These are phyloP conservation scores for Coprinopsis strossmayeri DNA, from an alignment of 768 basidiomycete genomes.

Conservation along the genomic window DNA sequence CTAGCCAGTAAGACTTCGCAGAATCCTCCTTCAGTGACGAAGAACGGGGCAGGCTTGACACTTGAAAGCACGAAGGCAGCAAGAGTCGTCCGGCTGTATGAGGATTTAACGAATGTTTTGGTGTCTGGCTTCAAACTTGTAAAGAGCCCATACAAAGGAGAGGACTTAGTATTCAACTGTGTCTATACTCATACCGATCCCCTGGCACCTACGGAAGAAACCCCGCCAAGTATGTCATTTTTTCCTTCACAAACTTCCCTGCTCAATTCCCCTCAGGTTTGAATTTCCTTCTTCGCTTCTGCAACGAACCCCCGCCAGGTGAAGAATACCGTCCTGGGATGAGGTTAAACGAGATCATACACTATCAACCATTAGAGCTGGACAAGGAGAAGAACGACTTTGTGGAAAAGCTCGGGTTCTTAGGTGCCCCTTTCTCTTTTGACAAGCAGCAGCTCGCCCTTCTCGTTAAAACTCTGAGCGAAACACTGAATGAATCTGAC, in stretches of 20 bases:
- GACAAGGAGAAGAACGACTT: constrained; percentile 56
- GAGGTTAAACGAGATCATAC: constrained; percentile 40
- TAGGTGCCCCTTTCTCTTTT: constrained; percentile 64
- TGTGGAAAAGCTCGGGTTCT: constrained; percentile 53
- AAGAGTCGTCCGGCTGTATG: constrained; percentile 68
- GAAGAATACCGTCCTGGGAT: constrained; percentile 23
- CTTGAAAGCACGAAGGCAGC: constrained; percentile 44
- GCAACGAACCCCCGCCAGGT: constrained; percentile 29
- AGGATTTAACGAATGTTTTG: constrained; percentile 78
- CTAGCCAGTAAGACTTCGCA: constrained; percentile 38
- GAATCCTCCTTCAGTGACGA: constrained; percentile 30
- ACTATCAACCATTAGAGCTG: constrained; percentile 58
- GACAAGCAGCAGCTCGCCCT: constrained; percentile 56
- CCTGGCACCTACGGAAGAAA: constrained; percentile 18
- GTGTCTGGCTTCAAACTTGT: constrained; percentile 52
- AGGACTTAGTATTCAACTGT: constrained; percentile 62
- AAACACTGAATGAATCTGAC: constrained; percentile 32
- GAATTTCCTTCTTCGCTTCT: constrained; percentile 50
- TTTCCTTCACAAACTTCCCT: not conserved
- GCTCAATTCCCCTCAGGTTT: constrained; percentile 36
- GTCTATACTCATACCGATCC: constrained; percentile 51
- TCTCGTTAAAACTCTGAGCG: constrained; percentile 58
- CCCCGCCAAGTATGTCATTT: constrained; percentile 29
- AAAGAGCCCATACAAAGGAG: constrained; percentile 33
- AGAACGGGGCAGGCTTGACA: constrained; percentile 27